Conservation (phyloP, 768 basidiomycete species). For the Pisolithus albus region DNA sequence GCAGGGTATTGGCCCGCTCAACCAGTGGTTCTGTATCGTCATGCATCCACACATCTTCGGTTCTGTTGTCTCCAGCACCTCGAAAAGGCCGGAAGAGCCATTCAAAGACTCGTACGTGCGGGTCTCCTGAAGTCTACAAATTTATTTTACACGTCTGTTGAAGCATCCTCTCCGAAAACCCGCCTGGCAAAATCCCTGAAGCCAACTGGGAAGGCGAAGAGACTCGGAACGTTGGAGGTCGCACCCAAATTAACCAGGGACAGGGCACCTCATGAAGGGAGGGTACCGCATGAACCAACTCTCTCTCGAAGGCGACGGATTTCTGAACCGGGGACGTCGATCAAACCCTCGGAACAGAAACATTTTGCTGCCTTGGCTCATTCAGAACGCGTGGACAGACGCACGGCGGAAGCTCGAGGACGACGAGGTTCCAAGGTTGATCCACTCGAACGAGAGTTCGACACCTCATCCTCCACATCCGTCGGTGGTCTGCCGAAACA, state of each 20-base stretch:
- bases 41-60: constrained; percentile 8
- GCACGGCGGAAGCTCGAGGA: constrained; percentile 1
- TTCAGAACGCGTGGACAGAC: constrained; percentile 7
- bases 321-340: neutral
- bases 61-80: constrained; percentile 5
- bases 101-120: constrained; percentile 10
- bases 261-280: constrained; percentile 13
- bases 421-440: constrained; percentile 8
- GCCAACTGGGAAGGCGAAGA: constrained; percentile 20
- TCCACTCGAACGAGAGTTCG: constrained; percentile 32
- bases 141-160: neutral
- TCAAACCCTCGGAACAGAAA: constrained; percentile 1
- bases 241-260: constrained; percentile 15
- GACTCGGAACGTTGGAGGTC: constrained; percentile 20
- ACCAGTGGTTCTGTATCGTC: neutral
- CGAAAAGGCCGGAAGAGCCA: constrained; percentile 11
- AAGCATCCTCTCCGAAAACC: constrained; percentile 19
- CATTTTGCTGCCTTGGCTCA: constrained; percentile 8
- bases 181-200: constrained; percentile 24
- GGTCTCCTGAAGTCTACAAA: neutral
- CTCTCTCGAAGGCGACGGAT: neutral
- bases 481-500: constrained; percentile 25
- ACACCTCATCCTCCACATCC: constrained; percentile 21
- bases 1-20: constrained; percentile 1
- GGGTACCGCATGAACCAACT: constrained; percentile 1